Percentiles rank a stretch among this genome's conserved stretches.
Conservation (phyloP, 2,329 filamentous ascomycete species). For the Fusarium torreyae region DNA sequence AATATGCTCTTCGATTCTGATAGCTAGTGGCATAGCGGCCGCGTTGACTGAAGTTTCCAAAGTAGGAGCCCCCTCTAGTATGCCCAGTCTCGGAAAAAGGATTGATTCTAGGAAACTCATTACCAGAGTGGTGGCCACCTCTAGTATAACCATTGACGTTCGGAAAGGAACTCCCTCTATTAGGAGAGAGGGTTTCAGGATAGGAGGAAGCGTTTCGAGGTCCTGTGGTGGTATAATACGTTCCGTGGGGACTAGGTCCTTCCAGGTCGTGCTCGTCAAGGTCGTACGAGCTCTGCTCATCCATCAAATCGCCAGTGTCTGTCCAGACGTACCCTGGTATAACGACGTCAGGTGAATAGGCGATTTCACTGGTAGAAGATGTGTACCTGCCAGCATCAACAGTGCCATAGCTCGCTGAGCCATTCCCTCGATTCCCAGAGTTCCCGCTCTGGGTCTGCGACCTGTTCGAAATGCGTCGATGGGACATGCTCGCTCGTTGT, state of each 20-base stretch:
- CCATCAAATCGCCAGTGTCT: slow-evolving; percentile 10
- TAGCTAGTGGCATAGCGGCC: slow-evolving; percentile 26
- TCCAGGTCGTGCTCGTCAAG: slow-evolving; percentile 1
- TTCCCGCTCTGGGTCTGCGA: slow-evolving; percentile 8
- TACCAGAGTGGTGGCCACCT: not conserved
- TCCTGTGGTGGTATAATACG: slow-evolving; percentile 24
- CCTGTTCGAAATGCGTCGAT: slow-evolving; percentile 18
- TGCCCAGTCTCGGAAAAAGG: slow-evolving; percentile 8
- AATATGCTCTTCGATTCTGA: slow-evolving; percentile 25
- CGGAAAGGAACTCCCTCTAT: not conserved
- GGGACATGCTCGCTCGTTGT: slow-evolving; percentile 19
- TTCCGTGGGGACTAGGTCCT: slow-evolving; percentile 22
- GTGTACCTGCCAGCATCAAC: slow-evolving; percentile 9
- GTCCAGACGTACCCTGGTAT: not conserved
- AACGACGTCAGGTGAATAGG: slow-evolving; percentile 9
- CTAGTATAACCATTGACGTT: not conserved
- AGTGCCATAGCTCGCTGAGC: not conserved
- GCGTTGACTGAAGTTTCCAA: slow-evolving; percentile 30
- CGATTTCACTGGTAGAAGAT: slow-evolving; percentile 7
- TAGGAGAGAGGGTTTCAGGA: slow-evolving; percentile 4
- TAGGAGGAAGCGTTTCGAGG: slow-evolving; percentile 6
- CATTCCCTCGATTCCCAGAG: not conserved
- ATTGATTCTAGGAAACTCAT: slow-evolving; percentile 10
- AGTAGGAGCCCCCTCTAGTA: slow-evolving; percentile 20
- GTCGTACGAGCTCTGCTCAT: slow-evolving; percentile 19